Evolutionary conservation across 2,329 filamentous ascomycete species (phyloP).

Genomic region (Aureobasidium pullulans): DNA sequence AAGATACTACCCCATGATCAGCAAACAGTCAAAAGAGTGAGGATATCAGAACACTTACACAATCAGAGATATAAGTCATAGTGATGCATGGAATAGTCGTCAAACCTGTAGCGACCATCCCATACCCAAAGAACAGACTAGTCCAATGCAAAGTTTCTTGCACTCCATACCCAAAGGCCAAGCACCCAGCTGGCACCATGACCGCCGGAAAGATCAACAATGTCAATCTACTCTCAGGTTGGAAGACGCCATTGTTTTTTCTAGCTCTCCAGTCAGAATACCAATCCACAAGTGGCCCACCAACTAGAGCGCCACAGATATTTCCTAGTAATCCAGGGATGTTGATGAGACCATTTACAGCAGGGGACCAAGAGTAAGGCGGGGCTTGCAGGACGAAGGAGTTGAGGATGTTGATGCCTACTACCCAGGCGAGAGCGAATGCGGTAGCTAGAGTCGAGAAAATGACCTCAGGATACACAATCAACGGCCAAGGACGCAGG

Average conservation of each 20-base stretch:
- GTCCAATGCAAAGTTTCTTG: conserved; percentile 36
- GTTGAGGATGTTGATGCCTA: conserved; percentile 34
- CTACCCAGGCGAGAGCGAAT: conserved; percentile 31
- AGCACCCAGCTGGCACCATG: conserved; percentile 36
- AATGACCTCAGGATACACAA: conserved; percentile 31
- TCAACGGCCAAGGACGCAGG: conserved; percentile 30
- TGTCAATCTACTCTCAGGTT: conserved; percentile 39
- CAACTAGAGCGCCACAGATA: conserved; percentile 34
- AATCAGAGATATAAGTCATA: conserved; percentile 39
- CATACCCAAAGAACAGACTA: conserved; percentile 40
- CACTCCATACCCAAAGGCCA: conserved; percentile 41
- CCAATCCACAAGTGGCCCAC: conserved; percentile 37
- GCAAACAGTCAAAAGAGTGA: neutral
- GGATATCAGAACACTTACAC: neutral
- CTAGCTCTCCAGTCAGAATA: conserved; percentile 37
- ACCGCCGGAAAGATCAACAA: conserved; percentile 35
- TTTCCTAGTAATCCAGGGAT: conserved; percentile 38
- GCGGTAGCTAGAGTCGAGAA: conserved; percentile 33
- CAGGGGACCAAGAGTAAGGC: conserved; percentile 30
- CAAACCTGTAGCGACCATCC: conserved; percentile 38
- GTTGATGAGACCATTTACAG: conserved; percentile 34
- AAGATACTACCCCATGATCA: conserved; percentile 19
- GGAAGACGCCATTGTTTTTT: conserved; percentile 36
- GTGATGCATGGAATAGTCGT: conserved; percentile 37
- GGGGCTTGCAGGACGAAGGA: conserved; percentile 34